phyloP scores from a whole-genome alignment of 306 rosid genomes.

The Comarum palustre region DNA sequence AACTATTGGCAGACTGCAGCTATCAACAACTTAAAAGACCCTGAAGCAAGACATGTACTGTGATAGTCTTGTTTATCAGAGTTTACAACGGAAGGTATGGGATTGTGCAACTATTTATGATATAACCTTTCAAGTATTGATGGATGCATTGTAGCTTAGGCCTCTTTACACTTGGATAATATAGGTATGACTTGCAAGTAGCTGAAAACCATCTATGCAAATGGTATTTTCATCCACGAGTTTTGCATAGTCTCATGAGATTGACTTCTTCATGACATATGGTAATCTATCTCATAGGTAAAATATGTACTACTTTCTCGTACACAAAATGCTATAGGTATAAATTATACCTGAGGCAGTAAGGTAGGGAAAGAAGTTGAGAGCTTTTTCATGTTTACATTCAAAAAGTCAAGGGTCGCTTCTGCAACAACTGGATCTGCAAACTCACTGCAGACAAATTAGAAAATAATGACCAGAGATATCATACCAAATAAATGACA shows the following conservation, averaged over 20 bases:
- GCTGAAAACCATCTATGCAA: neutral
- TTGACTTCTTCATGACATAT: slow-evolving; percentile 7
- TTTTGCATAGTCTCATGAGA: neutral
- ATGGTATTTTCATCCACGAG: neutral
- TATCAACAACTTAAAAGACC: neutral
- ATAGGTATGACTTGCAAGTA: neutral
- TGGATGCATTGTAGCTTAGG: neutral
- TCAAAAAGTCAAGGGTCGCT: slow-evolving; percentile 74
- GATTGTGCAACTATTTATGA: neutral
- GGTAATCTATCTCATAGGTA: neutral
- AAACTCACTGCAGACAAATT: slow-evolving; percentile 70
- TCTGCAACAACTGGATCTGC: slow-evolving; percentile 87
- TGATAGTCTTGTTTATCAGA: neutral
- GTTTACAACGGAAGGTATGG: neutral
- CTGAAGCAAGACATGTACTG: slow-evolving; percentile 1
- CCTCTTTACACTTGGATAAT: neutral
- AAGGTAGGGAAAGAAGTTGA: slow-evolving; percentile 66
- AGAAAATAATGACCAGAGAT: slow-evolving; percentile 23
- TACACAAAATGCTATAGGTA: slow-evolving; percentile 19
- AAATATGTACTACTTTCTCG: slow-evolving; percentile 12
- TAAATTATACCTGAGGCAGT: slow-evolving; percentile 74
- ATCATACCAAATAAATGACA: neutral
- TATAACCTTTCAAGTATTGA: neutral
- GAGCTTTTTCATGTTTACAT: slow-evolving; percentile 66
- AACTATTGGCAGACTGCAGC: neutral